phyloP scores from a whole-genome alignment of 768 basidiomycete species.

The Hericium alpestre region DNA sequence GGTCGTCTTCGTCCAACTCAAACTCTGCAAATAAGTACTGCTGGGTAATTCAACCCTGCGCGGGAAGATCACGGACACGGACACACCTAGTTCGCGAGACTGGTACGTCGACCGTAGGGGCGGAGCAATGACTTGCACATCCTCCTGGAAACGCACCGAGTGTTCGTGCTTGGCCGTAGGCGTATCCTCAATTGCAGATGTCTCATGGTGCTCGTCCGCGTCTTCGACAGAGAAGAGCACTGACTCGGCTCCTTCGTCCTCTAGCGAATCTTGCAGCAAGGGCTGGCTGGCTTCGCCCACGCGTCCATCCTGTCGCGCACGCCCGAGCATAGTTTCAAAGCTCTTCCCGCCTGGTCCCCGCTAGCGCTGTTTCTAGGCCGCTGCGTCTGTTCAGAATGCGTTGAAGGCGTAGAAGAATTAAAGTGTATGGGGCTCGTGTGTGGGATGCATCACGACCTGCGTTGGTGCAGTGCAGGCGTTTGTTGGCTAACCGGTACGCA shows the following conservation, averaged over 20 bases:
- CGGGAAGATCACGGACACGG: constrained; percentile 12
- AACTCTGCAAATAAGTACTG: constrained; percentile 43
- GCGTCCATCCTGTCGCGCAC: constrained; percentile 7
- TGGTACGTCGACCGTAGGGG: constrained; percentile 60
- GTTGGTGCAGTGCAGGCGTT: no score
- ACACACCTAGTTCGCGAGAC: constrained; percentile 77
- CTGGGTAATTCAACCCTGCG: not conserved
- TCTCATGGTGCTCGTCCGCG: constrained; percentile 29
- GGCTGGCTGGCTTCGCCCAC: constrained; percentile 43
- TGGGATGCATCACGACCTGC: no score
- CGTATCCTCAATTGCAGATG: constrained; percentile 19
- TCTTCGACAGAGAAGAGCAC: constrained; percentile 47
- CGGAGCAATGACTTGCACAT: constrained; percentile 58
- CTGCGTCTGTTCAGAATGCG: no score
- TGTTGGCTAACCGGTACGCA: no score
- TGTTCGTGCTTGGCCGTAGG: constrained; percentile 13
- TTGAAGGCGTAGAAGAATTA: no score
- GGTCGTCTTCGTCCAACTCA: constrained; percentile 75
- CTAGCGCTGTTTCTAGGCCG: no score
- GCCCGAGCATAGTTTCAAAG: constrained; percentile 4
- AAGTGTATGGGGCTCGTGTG: no score
- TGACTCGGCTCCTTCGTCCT: constrained; percentile 18
- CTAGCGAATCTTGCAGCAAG: constrained; percentile 38
- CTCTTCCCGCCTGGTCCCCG: no score
- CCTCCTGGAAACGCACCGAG: constrained; percentile 53